These are phyloP conservation scores for Calonectria pauciramosa DNA, from an alignment of 2,329 filamentous ascomycete species.

Conservation along the genomic window DNA sequence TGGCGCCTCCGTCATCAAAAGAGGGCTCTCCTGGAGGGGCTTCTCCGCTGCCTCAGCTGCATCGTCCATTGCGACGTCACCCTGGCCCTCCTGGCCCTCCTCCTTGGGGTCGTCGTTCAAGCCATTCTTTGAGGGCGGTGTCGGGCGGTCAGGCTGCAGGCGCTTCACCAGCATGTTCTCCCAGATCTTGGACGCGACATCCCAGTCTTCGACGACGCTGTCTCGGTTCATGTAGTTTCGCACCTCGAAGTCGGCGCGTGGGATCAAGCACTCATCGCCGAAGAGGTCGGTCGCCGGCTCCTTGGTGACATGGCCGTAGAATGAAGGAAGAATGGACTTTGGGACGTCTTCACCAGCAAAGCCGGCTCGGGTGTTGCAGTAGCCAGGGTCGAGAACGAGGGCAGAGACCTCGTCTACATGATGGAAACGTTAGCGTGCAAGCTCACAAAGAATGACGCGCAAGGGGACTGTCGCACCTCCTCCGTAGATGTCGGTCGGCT, in stretches of 20 bases:
- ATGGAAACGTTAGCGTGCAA: constrained; percentile 36
- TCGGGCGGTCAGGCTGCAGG: constrained; percentile 82
- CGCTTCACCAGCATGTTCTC: constrained; percentile 92
- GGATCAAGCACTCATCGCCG: constrained; percentile 91
- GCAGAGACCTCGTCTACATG: constrained; percentile 92
- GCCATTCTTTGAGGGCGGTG: constrained; percentile 80
- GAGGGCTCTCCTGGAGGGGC: constrained; percentile 87
- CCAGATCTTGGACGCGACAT: constrained; percentile 89
- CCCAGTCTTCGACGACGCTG: constrained; percentile 96
- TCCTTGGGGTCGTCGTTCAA: constrained; percentile 77
- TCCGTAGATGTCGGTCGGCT: constrained; percentile 74
- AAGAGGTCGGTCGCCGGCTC: constrained; percentile 73
- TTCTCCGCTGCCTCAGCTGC: constrained; percentile 72
- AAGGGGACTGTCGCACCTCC: constrained; percentile 62
- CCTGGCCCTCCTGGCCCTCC: constrained; percentile 72
- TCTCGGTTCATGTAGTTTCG: constrained; percentile 93
- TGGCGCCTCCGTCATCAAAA: constrained; percentile 93
- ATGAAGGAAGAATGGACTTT: constrained; percentile 91
- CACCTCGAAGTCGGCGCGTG: constrained; percentile 82
- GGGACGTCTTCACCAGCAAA: constrained; percentile 98
- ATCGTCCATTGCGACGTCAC: constrained; percentile 72
- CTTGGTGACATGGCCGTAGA: constrained; percentile 77
- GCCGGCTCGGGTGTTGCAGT: constrained; percentile 90
- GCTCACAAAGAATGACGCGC: constrained; percentile 32
- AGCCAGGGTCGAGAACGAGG: constrained; percentile 95